These are phyloP conservation scores for Lumnitzera racemosa DNA, from an alignment of 345 rosid species.

Conservation along the genomic window DNA sequence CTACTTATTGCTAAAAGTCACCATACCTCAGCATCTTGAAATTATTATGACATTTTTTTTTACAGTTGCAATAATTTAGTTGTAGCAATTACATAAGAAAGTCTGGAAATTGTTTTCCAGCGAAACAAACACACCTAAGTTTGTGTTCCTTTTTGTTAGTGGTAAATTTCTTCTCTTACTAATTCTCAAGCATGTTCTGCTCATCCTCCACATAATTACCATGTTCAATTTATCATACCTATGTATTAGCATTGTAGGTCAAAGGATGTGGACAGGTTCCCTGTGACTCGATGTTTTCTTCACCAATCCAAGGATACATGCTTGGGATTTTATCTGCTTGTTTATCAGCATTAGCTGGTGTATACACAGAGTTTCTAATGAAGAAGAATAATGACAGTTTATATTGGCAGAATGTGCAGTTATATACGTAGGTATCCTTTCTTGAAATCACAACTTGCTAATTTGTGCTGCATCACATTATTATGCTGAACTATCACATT, in stretches of 20 bases:
- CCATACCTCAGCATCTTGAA: no score
- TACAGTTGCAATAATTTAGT: no score
- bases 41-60: no score
- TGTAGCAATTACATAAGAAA: no score
- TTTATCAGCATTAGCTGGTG: conserved; percentile 90
- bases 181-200: no score
- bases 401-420: conserved; percentile 65
- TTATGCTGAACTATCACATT: not conserved
- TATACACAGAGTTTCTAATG: conserved; percentile 92
- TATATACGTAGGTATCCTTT: conserved; percentile 73
- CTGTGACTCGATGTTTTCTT: conserved; percentile 77
- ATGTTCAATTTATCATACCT: not conserved
- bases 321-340: conserved; percentile 80
- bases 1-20: no score
- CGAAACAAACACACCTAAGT: no score
- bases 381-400: conserved; percentile 80
- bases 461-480: not conserved
- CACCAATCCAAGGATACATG: conserved; percentile 88
- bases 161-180: no score
- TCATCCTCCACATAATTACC: no score
- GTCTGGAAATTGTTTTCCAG: no score
- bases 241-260: conserved; percentile 34
- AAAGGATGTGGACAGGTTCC: conserved; percentile 88
- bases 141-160: no score
- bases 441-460: conserved; percentile 11